Base-by-base conservation (phyloP, 2,329 filamentous ascomycete species). In the Onygena corvina region DNA sequence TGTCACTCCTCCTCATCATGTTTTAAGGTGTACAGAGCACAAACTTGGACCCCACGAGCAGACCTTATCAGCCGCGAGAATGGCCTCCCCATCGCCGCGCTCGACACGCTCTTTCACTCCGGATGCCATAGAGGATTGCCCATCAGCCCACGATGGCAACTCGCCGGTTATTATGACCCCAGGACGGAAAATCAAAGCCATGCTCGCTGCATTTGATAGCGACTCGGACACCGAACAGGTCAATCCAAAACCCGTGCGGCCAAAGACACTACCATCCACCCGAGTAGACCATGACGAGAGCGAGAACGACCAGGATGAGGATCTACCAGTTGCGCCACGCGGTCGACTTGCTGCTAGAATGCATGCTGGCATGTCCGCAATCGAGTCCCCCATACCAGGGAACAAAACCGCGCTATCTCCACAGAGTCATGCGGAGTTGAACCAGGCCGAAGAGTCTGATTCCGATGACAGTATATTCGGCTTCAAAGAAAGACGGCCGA, bases 261-360 rank as follows among this genome's bases (percentile, higher is more conserved):
- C 31, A 0, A 35, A 9, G 4, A 14, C 14, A 12, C 18, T n/a
- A 12, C 30, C 11, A 9, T 14, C 16, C 20, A 8, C 31, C 12
- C n/a, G 4, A 8, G 18, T 14, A 12, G 20, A 36, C 4, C 30
- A 36, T n/a, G 59, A 60, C 16, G 61, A 64, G 2, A 59, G 56
- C 3, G 62, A 67, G 2, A 63, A 67, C 1, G 70, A 74, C n/a
- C 72, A 74, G n/a, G 70, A 74, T 29, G 70, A 71, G 9, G 57
- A 56, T 11, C 16, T 57, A 27, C 56, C 66, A 25, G 67, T 75
- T 44, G 64, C 74, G 38, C 83, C 83, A 0, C 74, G 75, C 49
- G 81, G 82, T 20, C 75, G 76, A 47, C 70, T 86, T 56, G 81
- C 81, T 9, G 74, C 81, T 12, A 73, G 78, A 47, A 79, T 87